Conservation (phyloP, 495 filamentous ascomycete species). For the Hypoxylon fuscum region DNA sequence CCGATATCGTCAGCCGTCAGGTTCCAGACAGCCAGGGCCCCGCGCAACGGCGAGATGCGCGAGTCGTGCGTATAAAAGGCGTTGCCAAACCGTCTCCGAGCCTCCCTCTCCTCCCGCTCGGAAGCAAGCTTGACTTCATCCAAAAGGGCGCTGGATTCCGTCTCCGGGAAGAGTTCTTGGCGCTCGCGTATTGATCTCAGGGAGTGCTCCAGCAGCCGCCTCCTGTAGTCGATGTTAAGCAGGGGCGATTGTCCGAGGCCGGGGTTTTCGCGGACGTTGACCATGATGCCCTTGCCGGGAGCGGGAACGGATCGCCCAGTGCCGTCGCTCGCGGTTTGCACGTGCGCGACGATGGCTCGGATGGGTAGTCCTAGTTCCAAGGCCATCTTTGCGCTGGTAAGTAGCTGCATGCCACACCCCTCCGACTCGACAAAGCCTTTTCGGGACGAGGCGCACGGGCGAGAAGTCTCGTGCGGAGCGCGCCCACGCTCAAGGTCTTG, state of each 20-base stretch:
- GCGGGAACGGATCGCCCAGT: conserved; percentile 97
- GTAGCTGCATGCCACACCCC: conserved; percentile 95
- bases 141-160: conserved; percentile 82
- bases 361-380: conserved; percentile 98
- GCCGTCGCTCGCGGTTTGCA: conserved; percentile 97
- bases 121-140: conserved; percentile 85
- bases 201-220: conserved; percentile 86
- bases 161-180: conserved; percentile 85
- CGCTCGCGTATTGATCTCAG: conserved; percentile 90
- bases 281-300: conserved; percentile 94
- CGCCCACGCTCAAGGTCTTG: conserved; percentile 93
- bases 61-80: conserved; percentile 95
- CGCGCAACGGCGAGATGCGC: conserved; percentile 90
- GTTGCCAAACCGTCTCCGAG: conserved; percentile 88
- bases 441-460: conserved; percentile 92
- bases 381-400: conserved; percentile 93
- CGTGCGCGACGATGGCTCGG: conserved; percentile 89
- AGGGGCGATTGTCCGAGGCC: conserved; percentile 90
- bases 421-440: conserved; percentile 99
- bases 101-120: conserved; percentile 85
- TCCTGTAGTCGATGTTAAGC: conserved; percentile 93
- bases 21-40: conserved; percentile 94
- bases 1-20: conserved; percentile 94
- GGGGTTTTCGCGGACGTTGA: conserved; percentile 85
- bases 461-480: conserved; percentile 94